Conservation (phyloP, 345 rosid genomes). For the Hibiscus syriacus region DNA sequence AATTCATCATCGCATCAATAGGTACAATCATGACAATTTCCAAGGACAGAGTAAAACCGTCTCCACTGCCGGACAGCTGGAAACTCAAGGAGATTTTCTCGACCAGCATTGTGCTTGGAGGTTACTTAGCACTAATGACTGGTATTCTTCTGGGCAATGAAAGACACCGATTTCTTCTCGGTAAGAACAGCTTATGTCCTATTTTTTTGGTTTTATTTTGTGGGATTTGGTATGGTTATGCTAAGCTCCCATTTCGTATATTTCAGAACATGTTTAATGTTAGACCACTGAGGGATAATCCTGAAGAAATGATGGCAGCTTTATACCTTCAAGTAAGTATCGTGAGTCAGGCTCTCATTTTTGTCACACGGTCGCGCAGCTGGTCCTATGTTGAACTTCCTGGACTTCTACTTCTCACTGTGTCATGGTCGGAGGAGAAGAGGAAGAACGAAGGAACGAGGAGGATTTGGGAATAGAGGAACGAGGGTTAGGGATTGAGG, state of each 20-base stretch:
- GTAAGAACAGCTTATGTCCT: constrained; percentile 29
- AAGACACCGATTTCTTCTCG: constrained; percentile 58
- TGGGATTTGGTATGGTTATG: background rate
- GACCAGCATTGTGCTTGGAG: constrained; percentile 80
- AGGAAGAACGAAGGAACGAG: too few species aligned
- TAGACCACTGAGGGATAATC: constrained; percentile 21
- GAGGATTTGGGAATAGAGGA: too few species aligned
- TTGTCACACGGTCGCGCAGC: constrained; percentile 82
- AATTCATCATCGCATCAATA: constrained; percentile 6
- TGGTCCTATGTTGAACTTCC: constrained; percentile 83
- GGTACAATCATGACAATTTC: too few species aligned
- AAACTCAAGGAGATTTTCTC: constrained; percentile 73
- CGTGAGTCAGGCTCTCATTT: constrained; percentile 82
- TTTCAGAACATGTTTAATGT: constrained; percentile 58
- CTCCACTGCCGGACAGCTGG: constrained; percentile 90
- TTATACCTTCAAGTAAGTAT: constrained; percentile 85
- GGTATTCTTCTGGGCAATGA: constrained; percentile 76
- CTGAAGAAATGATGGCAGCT: constrained; percentile 65
- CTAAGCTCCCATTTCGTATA: constrained; percentile 12
- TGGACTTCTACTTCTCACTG: constrained; percentile 50
- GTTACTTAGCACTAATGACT: constrained; percentile 72
- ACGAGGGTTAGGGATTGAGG: too few species aligned
- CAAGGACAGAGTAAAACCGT: constrained; percentile 83
- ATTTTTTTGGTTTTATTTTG: constrained; percentile 25
- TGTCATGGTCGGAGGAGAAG: constrained; percentile 52